Base-by-base conservation (phyloP, 192 early-diverging fungal species). In the Haplosporangium gracile region DNA sequence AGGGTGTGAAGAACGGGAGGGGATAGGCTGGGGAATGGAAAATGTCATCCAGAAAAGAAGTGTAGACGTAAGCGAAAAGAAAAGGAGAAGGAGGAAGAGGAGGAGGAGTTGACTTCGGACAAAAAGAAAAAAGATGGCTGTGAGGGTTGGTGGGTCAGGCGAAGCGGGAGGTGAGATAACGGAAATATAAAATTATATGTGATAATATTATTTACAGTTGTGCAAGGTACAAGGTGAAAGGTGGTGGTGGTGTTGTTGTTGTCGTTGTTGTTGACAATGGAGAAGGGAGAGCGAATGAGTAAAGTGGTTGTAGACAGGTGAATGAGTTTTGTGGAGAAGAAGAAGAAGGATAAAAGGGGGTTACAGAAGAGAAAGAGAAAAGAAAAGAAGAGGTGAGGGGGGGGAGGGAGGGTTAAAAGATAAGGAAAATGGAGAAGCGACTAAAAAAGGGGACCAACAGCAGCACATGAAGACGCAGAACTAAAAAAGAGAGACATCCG, bases 1-100 rank as follows among this genome's bases (percentile, higher is more conserved):
- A 11, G 83, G 83, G 70, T 80, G 83, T 32, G 83, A 80, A 70
- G 83, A 85, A n/a, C 83, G 83, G 38, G 83, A 80, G 5, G 83
- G 83, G 68, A 85, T 85, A 80, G 83, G 83, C 49, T 85, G 83
- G 20, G 83, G 83, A 57, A 76, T 80, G 57, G 83, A 85, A 71
- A 85, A 80, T 70, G 83, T 85, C 83, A 85, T 85, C 60, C 77
- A 75, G 81, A 45, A 49, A 39, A 53, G 34, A 53, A 43, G 45
- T 5, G 22, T 26, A 26, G 7, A 26, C n/a, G 29, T 32, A 20
- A 45, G 24, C 10, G 24, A 39, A 32, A 26, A 24, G 40, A 11
- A 38, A 55, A 68, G 63, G 51, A 20, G 40, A 72, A 29, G 16
- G 70, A 70, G 26, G 13, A 26, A 11, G 6, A 68, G 22, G 32